Conservation (phyloP, 371 early-diverging fungal species). For the Mucor racemosus region DNA sequence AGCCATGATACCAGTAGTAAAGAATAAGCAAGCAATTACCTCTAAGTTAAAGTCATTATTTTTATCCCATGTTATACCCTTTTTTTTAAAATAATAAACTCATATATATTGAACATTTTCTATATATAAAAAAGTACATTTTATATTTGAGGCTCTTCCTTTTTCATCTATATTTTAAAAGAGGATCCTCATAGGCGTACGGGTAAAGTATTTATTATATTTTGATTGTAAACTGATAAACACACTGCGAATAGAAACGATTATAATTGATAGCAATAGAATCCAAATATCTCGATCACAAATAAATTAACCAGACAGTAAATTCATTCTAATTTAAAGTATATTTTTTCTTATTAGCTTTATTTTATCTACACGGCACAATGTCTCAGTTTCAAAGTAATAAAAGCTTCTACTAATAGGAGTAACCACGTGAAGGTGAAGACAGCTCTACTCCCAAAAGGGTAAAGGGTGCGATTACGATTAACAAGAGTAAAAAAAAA, state of each 20-base stretch:
- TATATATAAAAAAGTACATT: slow-evolving; percentile 15
- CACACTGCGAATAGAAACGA: slow-evolving; percentile 17
- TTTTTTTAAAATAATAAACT: slow-evolving; percentile 12
- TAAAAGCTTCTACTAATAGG: slow-evolving; percentile 25
- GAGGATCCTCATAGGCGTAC: slow-evolving; percentile 12
- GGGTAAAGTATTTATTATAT: slow-evolving; percentile 19
- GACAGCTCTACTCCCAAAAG: slow-evolving; percentile 20
- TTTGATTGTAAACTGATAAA: slow-evolving; percentile 17
- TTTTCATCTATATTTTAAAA: slow-evolving; percentile 16
- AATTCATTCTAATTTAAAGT: slow-evolving; percentile 15
- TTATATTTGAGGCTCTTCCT: slow-evolving; percentile 18
- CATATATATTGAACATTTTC: slow-evolving; percentile 14
- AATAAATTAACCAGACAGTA: slow-evolving; percentile 18
- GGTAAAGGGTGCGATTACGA: slow-evolving; percentile 6
- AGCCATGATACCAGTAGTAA: too few relatives aligned
- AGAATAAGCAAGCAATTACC: slow-evolving; percentile 13
- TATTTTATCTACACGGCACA: slow-evolving; percentile 13
- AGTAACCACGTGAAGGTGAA: slow-evolving; percentile 23
- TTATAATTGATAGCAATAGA: slow-evolving; percentile 19
- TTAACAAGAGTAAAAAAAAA: neutral
- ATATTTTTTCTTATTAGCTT: slow-evolving; percentile 16
- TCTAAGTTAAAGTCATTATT: slow-evolving; percentile 15
- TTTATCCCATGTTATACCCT: slow-evolving; percentile 20
- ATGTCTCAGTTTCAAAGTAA: slow-evolving; percentile 25
- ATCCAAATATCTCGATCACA: slow-evolving; percentile 17